Conservation (phyloP, 495 filamentous ascomycete genomes). For the Penicillium antarcticum region DNA sequence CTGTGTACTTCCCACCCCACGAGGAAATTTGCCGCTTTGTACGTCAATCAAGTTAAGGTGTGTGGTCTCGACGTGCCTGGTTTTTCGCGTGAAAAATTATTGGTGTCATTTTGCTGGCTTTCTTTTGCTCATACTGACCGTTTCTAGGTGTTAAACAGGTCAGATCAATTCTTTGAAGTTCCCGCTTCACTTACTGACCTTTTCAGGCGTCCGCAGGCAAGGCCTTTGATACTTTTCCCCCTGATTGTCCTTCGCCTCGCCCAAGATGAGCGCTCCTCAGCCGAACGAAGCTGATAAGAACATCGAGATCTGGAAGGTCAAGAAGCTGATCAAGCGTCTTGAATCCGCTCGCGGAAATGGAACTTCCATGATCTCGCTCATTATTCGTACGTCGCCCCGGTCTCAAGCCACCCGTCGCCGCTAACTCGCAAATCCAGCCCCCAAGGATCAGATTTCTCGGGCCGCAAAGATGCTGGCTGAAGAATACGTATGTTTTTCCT, state of each 20-base stretch:
- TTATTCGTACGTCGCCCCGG: slow-evolving; percentile 70
- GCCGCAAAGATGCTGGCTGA: slow-evolving; percentile 99
- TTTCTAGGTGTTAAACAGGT: slow-evolving; percentile 11
- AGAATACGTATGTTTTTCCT: slow-evolving; percentile 77
- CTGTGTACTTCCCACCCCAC: slow-evolving; percentile 30
- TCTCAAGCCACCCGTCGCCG: background rate
- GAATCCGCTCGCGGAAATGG: slow-evolving; percentile 92
- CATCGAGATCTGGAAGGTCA: slow-evolving; percentile 83
- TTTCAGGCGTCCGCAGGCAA: slow-evolving; percentile 26
- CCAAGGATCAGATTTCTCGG: slow-evolving; percentile 96
- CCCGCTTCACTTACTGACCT: slow-evolving; percentile 16
- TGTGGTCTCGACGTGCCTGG: background rate
- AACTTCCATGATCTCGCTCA: slow-evolving; percentile 97
- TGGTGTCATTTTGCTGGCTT: background rate
- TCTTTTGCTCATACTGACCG: slow-evolving; percentile 5
- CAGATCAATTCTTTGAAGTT: slow-evolving; percentile 16
- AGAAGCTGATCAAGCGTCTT: slow-evolving; percentile 95
- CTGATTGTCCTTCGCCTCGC: slow-evolving; percentile 37
- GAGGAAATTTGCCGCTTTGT: slow-evolving; percentile 39
- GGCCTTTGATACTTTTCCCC: slow-evolving; percentile 21
- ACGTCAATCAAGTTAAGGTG: slow-evolving; percentile 33
- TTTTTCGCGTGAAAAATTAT: background rate
- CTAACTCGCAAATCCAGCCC: slow-evolving; percentile 53
- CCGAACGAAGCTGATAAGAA: slow-evolving; percentile 97
- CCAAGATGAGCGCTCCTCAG: slow-evolving; percentile 87